A percentile compares a stretch with the other conserved stretches of the same genome.
Evolutionary conservation across 2,329 filamentous ascomycete species (phyloP).

Genomic region (Trichoderma asperellum): DNA sequence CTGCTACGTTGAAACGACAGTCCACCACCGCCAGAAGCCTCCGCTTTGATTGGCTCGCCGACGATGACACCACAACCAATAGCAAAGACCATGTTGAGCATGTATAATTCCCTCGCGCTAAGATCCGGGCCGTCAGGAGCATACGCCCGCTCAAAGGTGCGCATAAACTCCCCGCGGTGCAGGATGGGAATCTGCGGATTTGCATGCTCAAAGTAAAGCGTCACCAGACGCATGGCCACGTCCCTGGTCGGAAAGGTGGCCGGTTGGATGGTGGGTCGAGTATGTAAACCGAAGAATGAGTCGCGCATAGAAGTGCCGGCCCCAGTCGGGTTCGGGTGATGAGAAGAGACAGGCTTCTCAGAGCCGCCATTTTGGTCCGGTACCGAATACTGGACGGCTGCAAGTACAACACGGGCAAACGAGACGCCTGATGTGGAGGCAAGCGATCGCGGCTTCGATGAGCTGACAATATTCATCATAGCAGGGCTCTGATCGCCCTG

Average conservation of each 20-base stretch:
- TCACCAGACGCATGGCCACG: constrained; percentile 72
- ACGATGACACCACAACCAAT: constrained; percentile 94
- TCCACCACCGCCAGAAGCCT: constrained; percentile 43
- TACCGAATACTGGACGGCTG: constrained; percentile 78
- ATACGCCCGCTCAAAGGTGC: constrained; percentile 83
- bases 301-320: constrained; percentile 84
- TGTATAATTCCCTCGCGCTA: constrained; percentile 82
- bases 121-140: constrained; percentile 66
- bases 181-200: constrained; percentile 95
- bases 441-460: constrained; percentile 77
- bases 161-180: constrained; percentile 86
- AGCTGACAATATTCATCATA: constrained; percentile 77
- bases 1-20: constrained; percentile 39
- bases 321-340: constrained; percentile 32
- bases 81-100: constrained; percentile 95
- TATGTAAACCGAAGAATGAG: constrained; percentile 96
- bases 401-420: constrained; percentile 91
- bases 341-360: constrained; percentile 34
- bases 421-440: constrained; percentile 89
- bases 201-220: constrained; percentile 92
- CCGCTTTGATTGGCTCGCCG: constrained; percentile 60
- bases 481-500: constrained; percentile 39
- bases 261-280: constrained; percentile 82
- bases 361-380: constrained; percentile 59
- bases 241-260: constrained; percentile 81